Base-by-base conservation (phyloP, 768 basidiomycete genomes). In the Suillus subaureus region DNA sequence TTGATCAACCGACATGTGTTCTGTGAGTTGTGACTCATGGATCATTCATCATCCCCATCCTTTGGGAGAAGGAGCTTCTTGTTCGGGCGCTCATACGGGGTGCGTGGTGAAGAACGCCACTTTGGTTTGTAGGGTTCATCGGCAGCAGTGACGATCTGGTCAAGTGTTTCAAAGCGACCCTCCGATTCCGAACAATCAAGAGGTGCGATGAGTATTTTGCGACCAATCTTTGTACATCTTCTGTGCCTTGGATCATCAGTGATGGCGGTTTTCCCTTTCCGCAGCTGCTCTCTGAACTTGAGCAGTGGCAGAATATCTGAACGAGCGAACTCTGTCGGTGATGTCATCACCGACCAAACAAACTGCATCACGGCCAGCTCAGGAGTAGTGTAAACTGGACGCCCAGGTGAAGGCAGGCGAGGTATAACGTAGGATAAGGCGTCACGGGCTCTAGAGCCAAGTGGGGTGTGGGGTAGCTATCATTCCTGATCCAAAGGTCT, bases 401-500 rank as follows among this genome's bases (percentile, higher is more conserved):
- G 70, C 56, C 63, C 51, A 3, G 70, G 75, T 11, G 74, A 70
- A 54, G 71, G 69, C 21, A 77, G 61, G 3, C 74, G 71, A 45
- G 77, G 77, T 31, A 77, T 70, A 49, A 77, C 67, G 15, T 66
- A 58, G 18, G 72, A 31, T n/a, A 16, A 54, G 61, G 23, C 70
- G 66, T 35, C 67, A 69, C 28, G 63, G 47, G 3, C 21, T 35
- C 58, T 60, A 18, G 58, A 60, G 18, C 40, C 58, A 60, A 31
- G 40, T 21, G 58, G 23, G 42, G 12, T 11, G 12, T 21, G 6
- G 28, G 40, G 58, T 21, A n/a, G 26, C 26, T 61, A 35, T 67
- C 62, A 35, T 66, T 23, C 18, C 26, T 60, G 42, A 31, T 21
- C 64, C 60, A 52, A 78, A 77, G 9, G 70, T 74, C 1, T 70